phyloP scores from a whole-genome alignment of 2,329 filamentous ascomycete genomes.

The Trichoderma guizhouense region DNA sequence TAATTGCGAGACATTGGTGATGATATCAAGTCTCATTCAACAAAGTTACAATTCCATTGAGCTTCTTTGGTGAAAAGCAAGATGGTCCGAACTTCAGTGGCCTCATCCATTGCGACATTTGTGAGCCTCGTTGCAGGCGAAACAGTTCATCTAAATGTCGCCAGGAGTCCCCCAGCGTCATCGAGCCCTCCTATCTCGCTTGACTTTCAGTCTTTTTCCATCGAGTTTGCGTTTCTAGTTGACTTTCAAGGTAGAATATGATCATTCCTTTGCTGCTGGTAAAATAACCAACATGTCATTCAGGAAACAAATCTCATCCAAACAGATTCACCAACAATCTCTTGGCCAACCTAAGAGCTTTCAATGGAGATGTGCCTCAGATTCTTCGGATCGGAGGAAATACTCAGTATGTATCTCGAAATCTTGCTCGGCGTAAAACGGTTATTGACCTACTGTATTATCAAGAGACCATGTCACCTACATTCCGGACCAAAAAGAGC shows the following conservation, averaged over 20 bases:
- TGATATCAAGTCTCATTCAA: not conserved
- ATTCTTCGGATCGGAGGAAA: conserved; percentile 15
- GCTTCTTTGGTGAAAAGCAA: not conserved
- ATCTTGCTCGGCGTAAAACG: not conserved
- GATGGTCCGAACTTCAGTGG: not conserved
- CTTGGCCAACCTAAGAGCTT: conserved; percentile 5
- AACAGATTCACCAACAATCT: conserved; percentile 14
- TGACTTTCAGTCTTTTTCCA: conserved; percentile 14
- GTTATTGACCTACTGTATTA: not conserved
- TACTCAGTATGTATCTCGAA: not conserved
- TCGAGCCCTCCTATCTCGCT: conserved; percentile 5
- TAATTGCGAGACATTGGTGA: not conserved
- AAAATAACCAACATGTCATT: not conserved
- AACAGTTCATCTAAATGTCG: not conserved
- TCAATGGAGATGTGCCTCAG: conserved; percentile 13
- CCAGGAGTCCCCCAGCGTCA: not conserved
- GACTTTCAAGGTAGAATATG: not conserved
- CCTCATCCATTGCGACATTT: not conserved
- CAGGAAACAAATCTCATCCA: conserved; percentile 12
- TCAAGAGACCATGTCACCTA: conserved; percentile 13
- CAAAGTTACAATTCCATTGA: not conserved
- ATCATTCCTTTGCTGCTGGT: too few species aligned
- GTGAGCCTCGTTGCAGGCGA: not conserved
- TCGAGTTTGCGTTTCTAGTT: conserved; percentile 13
- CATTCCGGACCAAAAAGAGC: conserved; percentile 4